phyloP scores from a whole-genome alignment of 1,284 basidiomycete species.

The Veloboletus limbatus region DNA sequence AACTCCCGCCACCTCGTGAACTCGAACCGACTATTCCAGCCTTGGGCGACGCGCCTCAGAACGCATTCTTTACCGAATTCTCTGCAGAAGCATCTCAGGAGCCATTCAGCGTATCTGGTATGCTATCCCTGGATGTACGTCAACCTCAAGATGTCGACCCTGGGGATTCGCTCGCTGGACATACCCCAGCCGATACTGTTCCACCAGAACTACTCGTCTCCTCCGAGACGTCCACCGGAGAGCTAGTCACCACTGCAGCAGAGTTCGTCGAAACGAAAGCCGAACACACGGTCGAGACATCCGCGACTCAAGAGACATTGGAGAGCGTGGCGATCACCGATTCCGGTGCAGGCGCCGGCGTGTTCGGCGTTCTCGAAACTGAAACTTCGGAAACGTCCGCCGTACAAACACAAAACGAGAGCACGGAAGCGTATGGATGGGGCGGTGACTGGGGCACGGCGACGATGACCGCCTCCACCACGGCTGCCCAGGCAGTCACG shows the following conservation, averaged over 20 bases:
- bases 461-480: neutral
- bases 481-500: neutral
- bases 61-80: neutral
- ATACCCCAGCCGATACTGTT: slow-evolving; percentile 30
- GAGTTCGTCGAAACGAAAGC: neutral
- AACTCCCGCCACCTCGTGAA: slow-evolving; percentile 12
- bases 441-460: neutral
- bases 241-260: neutral
- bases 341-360: neutral
- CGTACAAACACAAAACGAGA: neutral
- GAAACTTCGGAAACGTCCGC: neutral
- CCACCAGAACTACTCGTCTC: slow-evolving; percentile 20
- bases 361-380: neutral
- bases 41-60: slow-evolving; percentile 9
- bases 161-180: slow-evolving; percentile 12
- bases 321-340: slow-evolving; percentile 5
- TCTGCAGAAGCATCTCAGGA: neutral
- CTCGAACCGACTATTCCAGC: slow-evolving; percentile 11
- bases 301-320: slow-evolving; percentile 7
- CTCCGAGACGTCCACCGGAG: slow-evolving; percentile 5
- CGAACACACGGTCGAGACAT: slow-evolving; percentile 10
- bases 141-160: neutral
- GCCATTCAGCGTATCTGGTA: neutral
- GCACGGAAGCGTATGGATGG: neutral
- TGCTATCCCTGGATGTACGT: slow-evolving; percentile 13